A percentile compares a stretch with the other conserved stretches of the same genome.
phyloP scores from a whole-genome alignment of 208 protist genomes.

The Novymonas esmeraldas region DNA sequence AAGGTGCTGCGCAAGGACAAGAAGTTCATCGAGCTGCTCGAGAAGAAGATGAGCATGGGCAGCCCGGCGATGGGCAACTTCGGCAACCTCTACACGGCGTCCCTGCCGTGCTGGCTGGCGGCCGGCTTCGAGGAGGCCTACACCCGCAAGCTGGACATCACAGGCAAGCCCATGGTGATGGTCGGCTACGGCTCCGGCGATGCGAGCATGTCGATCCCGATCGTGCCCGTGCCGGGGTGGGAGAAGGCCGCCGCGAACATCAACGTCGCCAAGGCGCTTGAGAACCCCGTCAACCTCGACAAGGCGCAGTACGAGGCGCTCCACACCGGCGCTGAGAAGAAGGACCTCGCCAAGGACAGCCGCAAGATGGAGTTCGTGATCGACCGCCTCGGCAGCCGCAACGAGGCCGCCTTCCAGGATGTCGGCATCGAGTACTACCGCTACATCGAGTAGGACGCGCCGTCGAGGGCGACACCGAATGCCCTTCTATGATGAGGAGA shows the following conservation, averaged over 20 bases:
- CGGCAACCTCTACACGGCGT: constrained; percentile 92
- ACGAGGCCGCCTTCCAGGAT: constrained; percentile 89
- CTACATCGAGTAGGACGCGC: constrained; percentile 55
- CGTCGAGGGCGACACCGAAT: background rate
- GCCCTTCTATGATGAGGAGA: background rate
- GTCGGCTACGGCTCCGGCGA: constrained; percentile 90
- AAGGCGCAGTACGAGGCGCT: constrained; percentile 86
- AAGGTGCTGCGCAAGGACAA: constrained; percentile 82
- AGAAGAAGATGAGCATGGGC: constrained; percentile 89
- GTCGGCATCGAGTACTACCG: constrained; percentile 92
- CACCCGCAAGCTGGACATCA: constrained; percentile 79
- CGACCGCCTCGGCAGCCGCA: constrained; percentile 73
- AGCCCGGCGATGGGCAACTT: constrained; percentile 87
- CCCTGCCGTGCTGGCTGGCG: constrained; percentile 89
- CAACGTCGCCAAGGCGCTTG: constrained; percentile 71
- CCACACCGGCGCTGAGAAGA: constrained; percentile 78
- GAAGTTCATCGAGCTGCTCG: constrained; percentile 76
- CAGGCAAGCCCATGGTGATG: constrained; percentile 88
- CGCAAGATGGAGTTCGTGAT: constrained; percentile 86
- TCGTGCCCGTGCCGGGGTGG: constrained; percentile 82
- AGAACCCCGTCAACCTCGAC: constrained; percentile 71
- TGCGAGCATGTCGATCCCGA: constrained; percentile 87
- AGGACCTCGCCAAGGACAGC: constrained; percentile 54
- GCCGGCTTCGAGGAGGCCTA: constrained; percentile 90
- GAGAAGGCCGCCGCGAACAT: constrained; percentile 81